Evolutionary conservation across 2,329 filamentous ascomycete species (phyloP).

Genomic region (Aspergillus quadrilineatus): DNA sequence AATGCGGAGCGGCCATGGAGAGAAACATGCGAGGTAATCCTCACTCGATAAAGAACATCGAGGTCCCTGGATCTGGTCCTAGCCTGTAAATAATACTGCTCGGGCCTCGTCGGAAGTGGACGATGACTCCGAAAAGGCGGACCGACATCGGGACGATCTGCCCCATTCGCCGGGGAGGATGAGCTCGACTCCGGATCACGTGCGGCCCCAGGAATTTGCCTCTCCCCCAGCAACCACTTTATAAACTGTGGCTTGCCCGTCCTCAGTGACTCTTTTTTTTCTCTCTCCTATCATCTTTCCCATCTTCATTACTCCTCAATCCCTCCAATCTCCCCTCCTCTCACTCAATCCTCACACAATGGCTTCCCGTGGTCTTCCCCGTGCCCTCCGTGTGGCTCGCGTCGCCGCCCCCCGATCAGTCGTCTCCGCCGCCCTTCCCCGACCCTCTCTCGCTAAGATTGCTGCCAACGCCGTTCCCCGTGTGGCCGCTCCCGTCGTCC

Average conservation of each 20-base stretch:
- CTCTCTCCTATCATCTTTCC: constrained; percentile 13
- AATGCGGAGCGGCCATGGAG: neutral
- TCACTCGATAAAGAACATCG: neutral
- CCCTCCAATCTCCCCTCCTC: constrained; percentile 16
- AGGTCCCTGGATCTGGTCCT: neutral
- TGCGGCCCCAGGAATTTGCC: constrained; percentile 11
- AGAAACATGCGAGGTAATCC: neutral
- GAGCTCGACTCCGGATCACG: constrained; percentile 30
- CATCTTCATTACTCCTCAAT: constrained; percentile 10
- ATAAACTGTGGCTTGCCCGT: constrained; percentile 16
- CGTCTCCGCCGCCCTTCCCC: constrained; percentile 56
- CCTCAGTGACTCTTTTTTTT: constrained; percentile 13
- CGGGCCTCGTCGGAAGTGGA: neutral
- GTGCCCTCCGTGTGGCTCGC: constrained; percentile 59
- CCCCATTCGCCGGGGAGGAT: constrained; percentile 30
- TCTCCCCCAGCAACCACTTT: constrained; percentile 20
- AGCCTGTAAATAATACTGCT: neutral
- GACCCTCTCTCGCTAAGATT: constrained; percentile 47
- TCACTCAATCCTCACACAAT: constrained; percentile 35
- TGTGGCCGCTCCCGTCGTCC: constrained; percentile 45
- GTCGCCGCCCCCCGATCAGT: constrained; percentile 59
- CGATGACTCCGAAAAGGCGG: constrained; percentile 1
- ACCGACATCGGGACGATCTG: constrained; percentile 5
- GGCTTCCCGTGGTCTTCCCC: constrained; percentile 51
- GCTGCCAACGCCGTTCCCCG: constrained; percentile 42